These are phyloP conservation scores for Vigna radiata DNA, from an alignment of 306 rosid genomes.

Conservation along the genomic window DNA sequence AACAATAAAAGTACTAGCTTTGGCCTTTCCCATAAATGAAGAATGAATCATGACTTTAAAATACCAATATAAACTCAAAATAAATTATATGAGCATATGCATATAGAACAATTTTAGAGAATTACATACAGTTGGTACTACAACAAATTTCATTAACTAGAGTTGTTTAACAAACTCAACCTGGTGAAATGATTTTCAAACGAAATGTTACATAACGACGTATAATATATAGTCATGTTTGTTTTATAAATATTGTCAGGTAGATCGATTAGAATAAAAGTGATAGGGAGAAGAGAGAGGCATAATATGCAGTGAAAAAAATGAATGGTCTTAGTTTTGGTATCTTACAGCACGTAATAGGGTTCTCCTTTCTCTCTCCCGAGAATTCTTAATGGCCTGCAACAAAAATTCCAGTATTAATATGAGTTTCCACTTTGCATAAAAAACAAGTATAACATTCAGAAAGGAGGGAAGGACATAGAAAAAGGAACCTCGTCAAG, in stretches of 20 bases:
- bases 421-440: slow-evolving; percentile 30
- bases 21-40: slow-evolving; percentile 9
- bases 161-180: slow-evolving; percentile 18
- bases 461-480: not conserved
- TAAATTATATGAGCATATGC: not conserved
- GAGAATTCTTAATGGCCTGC: slow-evolving; percentile 82
- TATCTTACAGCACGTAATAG: slow-evolving; percentile 81
- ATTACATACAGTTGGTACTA: not conserved
- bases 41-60: slow-evolving; percentile 21
- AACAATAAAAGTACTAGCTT: not conserved
- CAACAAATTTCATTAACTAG: slow-evolving; percentile 11
- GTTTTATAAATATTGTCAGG: slow-evolving; percentile 1
- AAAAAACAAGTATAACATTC: slow-evolving; percentile 22
- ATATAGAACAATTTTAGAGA: slow-evolving; percentile 21
- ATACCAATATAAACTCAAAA: slow-evolving; percentile 1
- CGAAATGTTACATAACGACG: not conserved
- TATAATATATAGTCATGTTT: not conserved
- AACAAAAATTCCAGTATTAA: slow-evolving; percentile 34
- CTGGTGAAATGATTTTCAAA: slow-evolving; percentile 31
- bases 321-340: slow-evolving; percentile 9
- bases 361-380: slow-evolving; percentile 85
- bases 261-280: not conserved
- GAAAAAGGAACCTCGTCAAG: slow-evolving; percentile 74
- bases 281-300: not conserved
- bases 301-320: slow-evolving; percentile 13